Evolutionary conservation across 352 stramenopile genomes (phyloP), one percentile per base, ranked within the genome.

Genomic region (Ophiocytium majus): DNA sequence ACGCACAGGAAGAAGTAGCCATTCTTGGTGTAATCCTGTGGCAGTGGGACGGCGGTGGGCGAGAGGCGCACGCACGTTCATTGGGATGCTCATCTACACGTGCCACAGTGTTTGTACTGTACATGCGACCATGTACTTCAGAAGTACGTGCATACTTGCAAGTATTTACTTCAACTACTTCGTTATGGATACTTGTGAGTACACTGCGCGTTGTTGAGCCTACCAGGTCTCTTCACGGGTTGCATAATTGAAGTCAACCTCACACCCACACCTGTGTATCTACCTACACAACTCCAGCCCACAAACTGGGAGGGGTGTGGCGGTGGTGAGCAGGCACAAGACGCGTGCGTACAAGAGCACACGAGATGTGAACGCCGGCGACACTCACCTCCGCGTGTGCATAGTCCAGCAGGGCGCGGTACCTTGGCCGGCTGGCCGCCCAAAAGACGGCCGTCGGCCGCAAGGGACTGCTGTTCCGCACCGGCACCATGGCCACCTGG

Each of bases 391-490:
- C 14, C 5, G 5, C 14, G 5, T 78, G 5, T 43, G 14, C 17
- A 14, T 78, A 78, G 32, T 78, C 66, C 66, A 78, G 66, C 32
- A 78, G 66, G 14, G 66, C 32, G 32, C 66, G 66, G 35, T 43
- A 78, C 5, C 35, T 5, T 10, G 66, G 5, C 66, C 14, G 5
- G 5, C 5, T 43, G 35, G 66, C 35, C 5, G 5, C 32, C 66
- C 66, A 78, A 78, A 78, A 78, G 32, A 78, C 35, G 32, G 32
- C 32, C 5, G 66, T 43, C 5, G 66, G 66, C 66, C 35, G 32
- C 32, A 78, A 14, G 5, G 14, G 5, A 5, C 10, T 5, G 14
- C 66, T 17, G 32, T 14, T 14, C 35, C 66, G 5, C 66, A 43
- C 32, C 5, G 66, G 66, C 5, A 78, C 17, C 32, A 78, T 43